These are phyloP conservation scores for Saitozyma sp. DNA, from an alignment of 768 basidiomycete genomes.

Conservation along the genomic window DNA sequence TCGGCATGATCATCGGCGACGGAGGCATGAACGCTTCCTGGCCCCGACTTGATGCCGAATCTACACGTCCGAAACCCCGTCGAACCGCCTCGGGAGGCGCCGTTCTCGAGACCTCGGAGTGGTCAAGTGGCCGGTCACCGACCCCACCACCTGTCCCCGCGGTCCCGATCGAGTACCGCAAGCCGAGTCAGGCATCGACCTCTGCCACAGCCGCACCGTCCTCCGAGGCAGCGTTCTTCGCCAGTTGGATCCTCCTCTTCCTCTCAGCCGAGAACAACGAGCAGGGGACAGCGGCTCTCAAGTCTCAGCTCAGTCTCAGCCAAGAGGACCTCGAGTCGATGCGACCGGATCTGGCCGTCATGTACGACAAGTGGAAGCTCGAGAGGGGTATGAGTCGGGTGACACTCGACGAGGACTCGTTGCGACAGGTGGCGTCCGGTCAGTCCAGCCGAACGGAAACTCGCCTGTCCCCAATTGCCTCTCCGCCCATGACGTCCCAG, in stretches of 20 bases:
- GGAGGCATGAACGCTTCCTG: not conserved
- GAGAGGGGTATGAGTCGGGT: slow-evolving; percentile 28
- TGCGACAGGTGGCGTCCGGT: too few relatives aligned
- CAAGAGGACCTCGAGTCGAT: slow-evolving; percentile 32
- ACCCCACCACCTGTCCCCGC: slow-evolving; percentile 37
- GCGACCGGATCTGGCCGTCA: slow-evolving; percentile 17
- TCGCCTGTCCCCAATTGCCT: too few relatives aligned
- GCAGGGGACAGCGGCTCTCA: not conserved
- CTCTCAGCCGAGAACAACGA: not conserved
- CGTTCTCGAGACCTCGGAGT: slow-evolving; percentile 4
- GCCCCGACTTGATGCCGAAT: not conserved
- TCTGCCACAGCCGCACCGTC: not conserved
- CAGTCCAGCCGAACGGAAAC: too few relatives aligned
- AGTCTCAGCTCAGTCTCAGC: slow-evolving; percentile 18
- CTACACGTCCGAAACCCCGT: slow-evolving; percentile 12
- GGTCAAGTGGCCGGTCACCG: slow-evolving; percentile 20
- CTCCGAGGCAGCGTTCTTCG: slow-evolving; percentile 4
- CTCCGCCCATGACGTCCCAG: too few relatives aligned
- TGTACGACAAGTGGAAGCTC: slow-evolving; percentile 34
- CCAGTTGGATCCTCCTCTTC: not conserved
- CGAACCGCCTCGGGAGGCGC: slow-evolving; percentile 1
- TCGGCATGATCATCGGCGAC: slow-evolving; percentile 20
- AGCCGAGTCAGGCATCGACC: not conserved
- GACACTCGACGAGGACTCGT: slow-evolving; percentile 10
- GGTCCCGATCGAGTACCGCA: slow-evolving; percentile 21